A percentile compares a stretch with the other conserved stretches of the same genome.
phyloP scores from a whole-genome alignment of 2,329 filamentous ascomycete genomes.

The Botrytis elliptica region DNA sequence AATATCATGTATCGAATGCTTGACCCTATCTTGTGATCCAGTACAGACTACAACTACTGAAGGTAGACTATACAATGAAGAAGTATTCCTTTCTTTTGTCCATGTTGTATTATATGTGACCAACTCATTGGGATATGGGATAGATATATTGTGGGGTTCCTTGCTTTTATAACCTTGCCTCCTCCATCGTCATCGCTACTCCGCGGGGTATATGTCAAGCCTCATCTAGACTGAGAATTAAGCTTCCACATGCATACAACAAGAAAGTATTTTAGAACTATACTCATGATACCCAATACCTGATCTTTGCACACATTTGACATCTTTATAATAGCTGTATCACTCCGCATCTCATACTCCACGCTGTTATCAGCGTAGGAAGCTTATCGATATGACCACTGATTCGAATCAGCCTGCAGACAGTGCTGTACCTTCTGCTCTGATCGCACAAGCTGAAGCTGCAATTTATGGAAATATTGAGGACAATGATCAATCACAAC shows the following conservation, averaged over 20 bases:
- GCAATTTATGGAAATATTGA: constrained; percentile 36
- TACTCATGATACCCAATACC: background rate
- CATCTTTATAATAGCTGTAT: background rate
- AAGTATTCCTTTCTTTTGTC: background rate
- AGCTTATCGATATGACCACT: constrained; percentile 17
- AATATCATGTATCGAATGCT: background rate
- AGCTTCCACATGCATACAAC: background rate
- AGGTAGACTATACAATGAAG: background rate
- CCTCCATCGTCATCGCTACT: background rate
- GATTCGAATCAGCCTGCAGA: constrained; percentile 19
- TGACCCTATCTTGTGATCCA: background rate
- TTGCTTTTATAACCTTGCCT: background rate
- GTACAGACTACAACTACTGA: background rate
- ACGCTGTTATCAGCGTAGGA: background rate
- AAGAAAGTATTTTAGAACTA: constrained; percentile 3
- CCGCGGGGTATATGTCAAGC: background rate
- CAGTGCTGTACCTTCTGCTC: constrained; percentile 27
- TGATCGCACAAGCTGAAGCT: constrained; percentile 39
- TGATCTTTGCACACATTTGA: background rate
- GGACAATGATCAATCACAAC: constrained; percentile 19
- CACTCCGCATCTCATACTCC: background rate
- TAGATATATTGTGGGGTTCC: background rate
- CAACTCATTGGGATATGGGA: background rate
- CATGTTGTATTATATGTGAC: background rate
- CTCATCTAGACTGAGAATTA: background rate